These are phyloP conservation scores for Saccharomyces kudriavzevii DNA, from an alignment of 805 yeast species.

Conservation along the genomic window DNA sequence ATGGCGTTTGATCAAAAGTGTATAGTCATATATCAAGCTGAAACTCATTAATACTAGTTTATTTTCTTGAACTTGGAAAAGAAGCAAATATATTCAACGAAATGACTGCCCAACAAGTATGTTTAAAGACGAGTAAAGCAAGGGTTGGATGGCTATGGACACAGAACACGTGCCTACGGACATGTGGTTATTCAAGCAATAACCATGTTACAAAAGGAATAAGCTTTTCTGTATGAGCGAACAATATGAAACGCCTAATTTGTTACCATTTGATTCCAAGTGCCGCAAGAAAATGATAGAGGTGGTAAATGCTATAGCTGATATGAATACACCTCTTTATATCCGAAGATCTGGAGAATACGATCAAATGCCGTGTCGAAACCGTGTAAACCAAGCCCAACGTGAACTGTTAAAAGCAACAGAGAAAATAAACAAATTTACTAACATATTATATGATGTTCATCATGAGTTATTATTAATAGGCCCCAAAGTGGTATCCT, in stretches of 20 bases:
- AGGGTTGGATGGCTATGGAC: not conserved
- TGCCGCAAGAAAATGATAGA: not conserved
- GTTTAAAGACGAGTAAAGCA: conserved; percentile 5
- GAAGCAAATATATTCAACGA: conserved; percentile 19
- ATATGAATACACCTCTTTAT: not conserved
- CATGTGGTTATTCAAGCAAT: not conserved
- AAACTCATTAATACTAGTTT: not conserved
- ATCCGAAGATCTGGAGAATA: not conserved
- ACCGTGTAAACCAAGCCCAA: not conserved
- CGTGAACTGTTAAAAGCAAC: not conserved
- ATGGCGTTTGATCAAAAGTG: not conserved
- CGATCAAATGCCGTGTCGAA: not conserved
- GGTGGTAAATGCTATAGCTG: not conserved
- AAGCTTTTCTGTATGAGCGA: not conserved
- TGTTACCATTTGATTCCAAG: too few relatives aligned
- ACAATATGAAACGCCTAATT: not conserved
- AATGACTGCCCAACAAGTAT: conserved; percentile 31
- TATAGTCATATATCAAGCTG: not conserved
- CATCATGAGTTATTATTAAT: conserved; percentile 1
- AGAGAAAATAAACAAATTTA: conserved; percentile 3
- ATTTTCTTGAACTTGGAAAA: not conserved
- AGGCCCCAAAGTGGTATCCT: conserved; percentile 91
- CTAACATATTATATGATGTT: conserved; percentile 8
- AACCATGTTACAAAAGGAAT: not conserved
- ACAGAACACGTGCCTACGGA: not conserved